A percentile compares a stretch with the other conserved stretches of the same genome.
These are phyloP conservation scores for Pseudomicrostroma phylloplanum DNA, from an alignment of 1,284 basidiomycete genomes.

Conservation along the genomic window DNA sequence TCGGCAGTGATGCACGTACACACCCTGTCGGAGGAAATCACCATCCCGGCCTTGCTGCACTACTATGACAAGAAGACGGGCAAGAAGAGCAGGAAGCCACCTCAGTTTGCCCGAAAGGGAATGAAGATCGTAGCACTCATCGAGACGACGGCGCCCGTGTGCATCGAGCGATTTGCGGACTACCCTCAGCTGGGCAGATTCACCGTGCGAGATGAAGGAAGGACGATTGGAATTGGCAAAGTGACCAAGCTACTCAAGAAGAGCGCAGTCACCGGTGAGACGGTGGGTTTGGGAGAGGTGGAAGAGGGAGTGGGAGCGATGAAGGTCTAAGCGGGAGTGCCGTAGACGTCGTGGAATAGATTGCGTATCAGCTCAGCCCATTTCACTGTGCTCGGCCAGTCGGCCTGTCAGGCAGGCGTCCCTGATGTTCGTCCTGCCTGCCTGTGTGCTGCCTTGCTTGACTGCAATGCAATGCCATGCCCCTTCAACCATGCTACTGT, in stretches of 20 bases:
- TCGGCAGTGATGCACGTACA: conserved; percentile 48
- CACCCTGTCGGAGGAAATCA: conserved; percentile 44
- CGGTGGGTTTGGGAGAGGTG: too few relatives aligned
- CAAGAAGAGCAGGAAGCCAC: conserved; percentile 47
- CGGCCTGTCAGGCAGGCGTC: not conserved
- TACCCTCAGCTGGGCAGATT: conserved; percentile 49
- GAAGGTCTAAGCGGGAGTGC: too few relatives aligned
- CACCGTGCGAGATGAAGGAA: conserved; percentile 48
- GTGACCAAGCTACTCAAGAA: conserved; percentile 43
- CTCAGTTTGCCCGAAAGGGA: conserved; percentile 40
- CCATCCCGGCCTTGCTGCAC: conserved; percentile 40
- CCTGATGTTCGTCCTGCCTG: not conserved
- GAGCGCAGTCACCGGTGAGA: too few relatives aligned
- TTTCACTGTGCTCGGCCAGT: too few relatives aligned
- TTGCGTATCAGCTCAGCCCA: too few relatives aligned
- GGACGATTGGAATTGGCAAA: conserved; percentile 48
- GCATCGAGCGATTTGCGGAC: conserved; percentile 47
- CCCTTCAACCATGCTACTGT: too few relatives aligned
- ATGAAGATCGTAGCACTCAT: conserved; percentile 50
- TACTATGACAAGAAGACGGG: conserved; percentile 52
- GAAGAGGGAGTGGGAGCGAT: too few relatives aligned
- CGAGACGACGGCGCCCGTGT: conserved; percentile 43
- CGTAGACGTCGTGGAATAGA: too few relatives aligned
- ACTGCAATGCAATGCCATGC: too few relatives aligned
- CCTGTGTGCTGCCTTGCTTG: too few relatives aligned